phyloP scores from a whole-genome alignment of 2,329 filamentous ascomycete species.

The Sordariomycetes sp. region DNA sequence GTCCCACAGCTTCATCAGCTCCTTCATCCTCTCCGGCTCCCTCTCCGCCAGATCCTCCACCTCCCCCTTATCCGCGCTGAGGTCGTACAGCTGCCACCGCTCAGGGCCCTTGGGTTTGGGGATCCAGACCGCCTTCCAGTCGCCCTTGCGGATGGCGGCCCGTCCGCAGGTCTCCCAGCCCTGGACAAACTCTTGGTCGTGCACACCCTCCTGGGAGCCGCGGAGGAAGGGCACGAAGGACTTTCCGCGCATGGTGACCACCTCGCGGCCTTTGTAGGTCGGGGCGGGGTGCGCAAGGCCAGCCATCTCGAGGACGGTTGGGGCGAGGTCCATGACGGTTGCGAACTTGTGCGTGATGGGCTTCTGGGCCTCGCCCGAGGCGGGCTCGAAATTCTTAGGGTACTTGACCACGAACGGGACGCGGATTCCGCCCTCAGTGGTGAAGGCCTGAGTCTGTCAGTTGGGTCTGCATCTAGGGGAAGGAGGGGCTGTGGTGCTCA shows the following conservation, averaged over 20 bases:
- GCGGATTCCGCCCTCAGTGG: conserved; percentile 37
- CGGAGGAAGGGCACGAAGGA: conserved; percentile 11
- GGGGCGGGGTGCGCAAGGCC: conserved; percentile 23
- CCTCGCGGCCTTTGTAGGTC: conserved; percentile 28
- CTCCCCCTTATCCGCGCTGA: conserved; percentile 20
- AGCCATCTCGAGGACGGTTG: conserved; percentile 32
- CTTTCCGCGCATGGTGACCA: conserved; percentile 36
- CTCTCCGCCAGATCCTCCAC: conserved; percentile 15
- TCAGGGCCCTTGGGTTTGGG: conserved; percentile 15
- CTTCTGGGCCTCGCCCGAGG: neutral
- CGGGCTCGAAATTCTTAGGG: conserved; percentile 10
- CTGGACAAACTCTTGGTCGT: conserved; percentile 18
- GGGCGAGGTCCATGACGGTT: conserved; percentile 33
- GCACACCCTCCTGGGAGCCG: conserved; percentile 16
- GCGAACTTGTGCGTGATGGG: conserved; percentile 32
- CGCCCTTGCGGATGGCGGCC: conserved; percentile 20
- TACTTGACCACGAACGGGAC: conserved; percentile 35
- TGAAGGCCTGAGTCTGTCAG: conserved; percentile 14
- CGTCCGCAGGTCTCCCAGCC: conserved; percentile 24
- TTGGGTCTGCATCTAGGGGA: neutral
- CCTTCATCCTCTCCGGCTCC: conserved; percentile 14
- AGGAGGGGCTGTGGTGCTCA: conserved; percentile 1
- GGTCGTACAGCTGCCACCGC: conserved; percentile 22
- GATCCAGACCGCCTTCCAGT: conserved; percentile 21
- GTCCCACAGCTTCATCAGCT: conserved; percentile 17